Conservation (phyloP, 345 rosid species). For the Moricandia moricandioides region DNA sequence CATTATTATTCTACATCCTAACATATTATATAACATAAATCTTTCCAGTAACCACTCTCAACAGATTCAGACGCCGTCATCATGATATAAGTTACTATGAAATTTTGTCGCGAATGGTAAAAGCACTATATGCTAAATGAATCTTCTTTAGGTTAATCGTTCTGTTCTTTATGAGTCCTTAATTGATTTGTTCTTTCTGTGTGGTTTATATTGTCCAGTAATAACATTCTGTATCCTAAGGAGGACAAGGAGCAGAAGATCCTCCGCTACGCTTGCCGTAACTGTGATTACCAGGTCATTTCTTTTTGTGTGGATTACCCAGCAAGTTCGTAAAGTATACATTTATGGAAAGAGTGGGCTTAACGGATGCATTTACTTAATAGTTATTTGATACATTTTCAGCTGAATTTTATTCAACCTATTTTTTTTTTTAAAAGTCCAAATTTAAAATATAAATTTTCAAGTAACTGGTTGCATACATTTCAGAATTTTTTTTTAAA, state of each 20-base stretch:
- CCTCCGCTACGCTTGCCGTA: slow-evolving; percentile 77
- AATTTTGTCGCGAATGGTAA: neutral
- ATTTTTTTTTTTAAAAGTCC: neutral
- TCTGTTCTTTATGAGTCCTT: neutral
- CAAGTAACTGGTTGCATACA: neutral
- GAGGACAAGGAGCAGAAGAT: slow-evolving; percentile 61
- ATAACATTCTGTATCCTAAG: slow-evolving; percentile 71
- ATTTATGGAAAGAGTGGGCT: neutral
- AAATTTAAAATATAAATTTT: neutral
- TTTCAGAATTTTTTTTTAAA: neutral
- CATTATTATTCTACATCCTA: too few relatives aligned
- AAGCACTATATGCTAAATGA: neutral
- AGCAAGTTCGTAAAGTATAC: neutral
- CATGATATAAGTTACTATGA: neutral
- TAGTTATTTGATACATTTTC: neutral
- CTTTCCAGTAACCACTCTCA: too few relatives aligned
- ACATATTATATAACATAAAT: too few relatives aligned
- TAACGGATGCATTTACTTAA: neutral
- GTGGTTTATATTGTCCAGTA: slow-evolving; percentile 40
- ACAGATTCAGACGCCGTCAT: too few relatives aligned
- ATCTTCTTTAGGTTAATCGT: neutral
- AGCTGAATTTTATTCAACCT: neutral
- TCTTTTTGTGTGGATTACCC: neutral
- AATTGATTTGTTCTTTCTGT: neutral
- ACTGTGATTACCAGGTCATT: slow-evolving; percentile 77